Percentiles rank a stretch among this genome's conserved stretches.
Conservation (phyloP, 345 rosid genomes). For the Citropsis articulata region DNA sequence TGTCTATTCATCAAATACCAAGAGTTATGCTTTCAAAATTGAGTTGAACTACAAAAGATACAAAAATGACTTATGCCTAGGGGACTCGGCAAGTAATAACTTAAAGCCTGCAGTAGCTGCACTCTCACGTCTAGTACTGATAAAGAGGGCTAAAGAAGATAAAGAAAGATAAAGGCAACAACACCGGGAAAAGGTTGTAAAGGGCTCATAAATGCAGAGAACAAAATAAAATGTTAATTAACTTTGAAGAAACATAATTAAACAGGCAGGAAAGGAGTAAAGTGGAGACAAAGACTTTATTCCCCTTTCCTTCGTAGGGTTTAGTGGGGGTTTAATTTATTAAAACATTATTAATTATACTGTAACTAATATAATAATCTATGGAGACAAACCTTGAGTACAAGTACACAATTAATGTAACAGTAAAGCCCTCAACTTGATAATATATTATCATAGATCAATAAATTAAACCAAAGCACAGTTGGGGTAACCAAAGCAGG, state of each 20-base stretch:
- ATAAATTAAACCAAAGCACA: not conserved
- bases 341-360: slow-evolving; percentile 11
- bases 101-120: not conserved
- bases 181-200: slow-evolving; percentile 19
- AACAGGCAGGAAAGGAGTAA: slow-evolving; percentile 33
- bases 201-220: slow-evolving; percentile 27
- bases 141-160: slow-evolving; percentile 1
- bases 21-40: too few relatives aligned
- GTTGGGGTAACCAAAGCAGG: not conserved
- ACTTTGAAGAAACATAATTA: slow-evolving; percentile 34
- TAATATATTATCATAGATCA: not conserved
- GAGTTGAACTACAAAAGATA: not conserved
- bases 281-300: slow-evolving; percentile 33
- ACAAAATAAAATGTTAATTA: slow-evolving; percentile 25
- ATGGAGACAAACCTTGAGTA: not conserved
- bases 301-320: slow-evolving; percentile 10
- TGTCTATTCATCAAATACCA: too few relatives aligned
- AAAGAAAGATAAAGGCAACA: slow-evolving; percentile 18
- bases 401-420: slow-evolving; percentile 25
- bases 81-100: not conserved
- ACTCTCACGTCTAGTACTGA: not conserved
- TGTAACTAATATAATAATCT: not conserved
- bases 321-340: slow-evolving; percentile 7
- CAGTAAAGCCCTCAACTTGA: slow-evolving; percentile 8
- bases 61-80: not conserved